Evolutionary conservation across 495 filamentous ascomycete genomes (phyloP).

Genomic region (Massariosphaeria phaeospora): DNA sequence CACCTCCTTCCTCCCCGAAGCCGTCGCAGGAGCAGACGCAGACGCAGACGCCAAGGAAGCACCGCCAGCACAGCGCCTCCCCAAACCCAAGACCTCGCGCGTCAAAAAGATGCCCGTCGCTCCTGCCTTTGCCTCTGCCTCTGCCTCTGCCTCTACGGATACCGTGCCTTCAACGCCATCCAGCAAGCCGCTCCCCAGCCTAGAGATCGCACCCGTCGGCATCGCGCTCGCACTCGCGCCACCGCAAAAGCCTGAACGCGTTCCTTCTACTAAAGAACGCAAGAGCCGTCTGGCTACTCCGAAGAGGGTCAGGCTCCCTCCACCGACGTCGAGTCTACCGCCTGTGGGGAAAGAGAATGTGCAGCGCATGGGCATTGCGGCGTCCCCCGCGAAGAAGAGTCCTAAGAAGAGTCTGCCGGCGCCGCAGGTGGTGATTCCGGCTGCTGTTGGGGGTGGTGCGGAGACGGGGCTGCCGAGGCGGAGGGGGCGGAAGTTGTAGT

Average conservation of each 20-base stretch:
- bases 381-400: conserved; percentile 20
- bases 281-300: conserved; percentile 30
- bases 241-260: not conserved
- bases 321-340: not conserved
- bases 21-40: too few species aligned
- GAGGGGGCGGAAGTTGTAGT: conserved; percentile 17
- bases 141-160: not conserved
- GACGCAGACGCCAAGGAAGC: conserved; percentile 25
- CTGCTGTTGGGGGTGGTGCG: conserved; percentile 7
- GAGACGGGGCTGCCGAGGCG: conserved; percentile 27
- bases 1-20: conserved; percentile 16
- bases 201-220: not conserved
- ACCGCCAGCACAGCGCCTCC: conserved; percentile 1
- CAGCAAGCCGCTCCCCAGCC: not conserved
- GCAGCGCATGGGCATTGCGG: not conserved
- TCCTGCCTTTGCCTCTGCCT: not conserved
- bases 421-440: conserved; percentile 6
- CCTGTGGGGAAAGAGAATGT: conserved; percentile 28
- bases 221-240: conserved; percentile 5
- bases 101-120: conserved; percentile 17
- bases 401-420: not conserved
- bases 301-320: conserved; percentile 21
- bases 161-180: not conserved
- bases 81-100: conserved; percentile 6
- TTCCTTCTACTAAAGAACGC: conserved; percentile 14